Evolutionary conservation across 805 yeast genomes (phyloP).

Genomic region (Pichia ethanolica): DNA sequence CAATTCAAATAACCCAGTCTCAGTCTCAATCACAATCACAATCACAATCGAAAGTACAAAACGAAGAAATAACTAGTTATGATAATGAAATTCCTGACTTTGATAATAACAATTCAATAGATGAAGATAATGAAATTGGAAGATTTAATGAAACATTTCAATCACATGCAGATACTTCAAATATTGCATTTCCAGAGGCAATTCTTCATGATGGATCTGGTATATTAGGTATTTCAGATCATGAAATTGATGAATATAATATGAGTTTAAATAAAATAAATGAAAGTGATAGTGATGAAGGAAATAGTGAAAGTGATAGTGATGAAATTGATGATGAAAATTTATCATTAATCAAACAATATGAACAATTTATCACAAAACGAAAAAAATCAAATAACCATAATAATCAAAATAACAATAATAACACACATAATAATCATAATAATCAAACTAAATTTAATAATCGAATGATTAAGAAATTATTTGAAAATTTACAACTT

Average conservation of each 20-base stretch:
- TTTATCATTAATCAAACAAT: slow-evolving; percentile 12
- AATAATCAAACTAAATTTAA: not conserved
- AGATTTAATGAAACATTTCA: slow-evolving; percentile 2
- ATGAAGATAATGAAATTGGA: not conserved
- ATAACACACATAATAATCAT: not conserved
- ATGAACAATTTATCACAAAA: slow-evolving; percentile 1
- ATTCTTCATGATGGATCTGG: slow-evolving; percentile 21
- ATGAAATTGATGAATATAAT: slow-evolving; percentile 2
- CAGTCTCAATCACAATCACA: slow-evolving; percentile 9
- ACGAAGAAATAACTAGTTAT: not conserved
- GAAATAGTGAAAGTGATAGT: not conserved
- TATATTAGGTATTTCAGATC: slow-evolving; percentile 1
- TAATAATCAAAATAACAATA: not conserved
- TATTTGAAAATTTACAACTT: not conserved
- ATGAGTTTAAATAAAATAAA: not conserved
- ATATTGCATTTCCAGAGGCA: slow-evolving; percentile 30
- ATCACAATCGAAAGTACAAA: slow-evolving; percentile 3
- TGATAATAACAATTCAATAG: not conserved
- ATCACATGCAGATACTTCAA: slow-evolving; percentile 21
- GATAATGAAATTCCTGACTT: not conserved
- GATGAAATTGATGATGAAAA: slow-evolving; percentile 7
- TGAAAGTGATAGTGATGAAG: not conserved
- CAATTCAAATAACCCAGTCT: slow-evolving; percentile 7
- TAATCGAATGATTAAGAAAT: not conserved
- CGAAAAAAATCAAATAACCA: not conserved